Conservation (phyloP, 768 basidiomycete species). For the Dioszegia hungarica region DNA sequence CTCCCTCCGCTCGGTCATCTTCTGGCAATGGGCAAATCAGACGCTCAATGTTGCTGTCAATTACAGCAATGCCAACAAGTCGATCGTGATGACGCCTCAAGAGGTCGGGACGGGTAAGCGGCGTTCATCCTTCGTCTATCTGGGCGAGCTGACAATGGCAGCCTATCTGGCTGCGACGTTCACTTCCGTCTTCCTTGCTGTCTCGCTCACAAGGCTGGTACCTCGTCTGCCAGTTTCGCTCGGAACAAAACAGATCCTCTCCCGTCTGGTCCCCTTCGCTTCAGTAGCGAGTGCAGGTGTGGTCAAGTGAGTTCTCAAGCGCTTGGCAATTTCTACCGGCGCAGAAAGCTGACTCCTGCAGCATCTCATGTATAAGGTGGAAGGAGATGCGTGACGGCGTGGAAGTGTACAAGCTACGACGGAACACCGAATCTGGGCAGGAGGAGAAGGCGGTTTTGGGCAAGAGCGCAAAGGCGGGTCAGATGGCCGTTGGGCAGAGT, state of each 20-base stretch:
- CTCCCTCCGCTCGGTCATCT: constrained; percentile 38
- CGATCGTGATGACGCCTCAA: constrained; percentile 48
- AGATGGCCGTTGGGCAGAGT: constrained; percentile 49
- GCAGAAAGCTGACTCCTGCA: constrained; percentile 6
- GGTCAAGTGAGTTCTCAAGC: constrained; percentile 47
- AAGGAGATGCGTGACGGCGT: constrained; percentile 52
- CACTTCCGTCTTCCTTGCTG: constrained; percentile 50
- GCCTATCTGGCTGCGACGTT: constrained; percentile 50
- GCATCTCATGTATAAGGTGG: constrained; percentile 50
- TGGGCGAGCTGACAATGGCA: neutral
- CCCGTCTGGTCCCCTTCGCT: constrained; percentile 49
- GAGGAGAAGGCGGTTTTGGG: constrained; percentile 46
- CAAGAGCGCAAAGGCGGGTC: constrained; percentile 49
- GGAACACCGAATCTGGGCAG: constrained; percentile 22
- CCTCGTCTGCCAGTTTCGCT: constrained; percentile 40
- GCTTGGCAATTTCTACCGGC: neutral
- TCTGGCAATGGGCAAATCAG: constrained; percentile 51
- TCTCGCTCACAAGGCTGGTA: constrained; percentile 49
- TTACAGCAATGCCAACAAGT: constrained; percentile 52
- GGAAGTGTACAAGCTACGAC: constrained; percentile 37
- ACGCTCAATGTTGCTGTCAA: constrained; percentile 50
- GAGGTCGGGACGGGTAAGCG: constrained; percentile 48
- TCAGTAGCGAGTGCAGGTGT: constrained; percentile 51
- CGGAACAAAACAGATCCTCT: constrained; percentile 35
- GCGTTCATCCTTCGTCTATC: neutral